Conservation (phyloP, 2,329 filamentous ascomycete genomes). For the Exophiala lecanii-corni region DNA sequence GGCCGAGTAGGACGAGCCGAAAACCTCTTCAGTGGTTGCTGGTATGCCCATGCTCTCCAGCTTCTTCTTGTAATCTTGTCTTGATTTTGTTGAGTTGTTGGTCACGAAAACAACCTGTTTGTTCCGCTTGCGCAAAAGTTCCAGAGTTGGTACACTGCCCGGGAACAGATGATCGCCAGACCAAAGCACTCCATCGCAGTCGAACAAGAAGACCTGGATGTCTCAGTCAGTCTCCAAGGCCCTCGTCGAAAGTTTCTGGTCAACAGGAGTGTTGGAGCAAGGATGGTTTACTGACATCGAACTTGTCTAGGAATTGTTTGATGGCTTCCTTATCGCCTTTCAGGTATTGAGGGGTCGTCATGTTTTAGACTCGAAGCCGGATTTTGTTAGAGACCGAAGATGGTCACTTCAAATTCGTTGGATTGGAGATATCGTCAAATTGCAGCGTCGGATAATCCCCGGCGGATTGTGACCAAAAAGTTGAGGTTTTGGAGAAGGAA, state of each 20-base stretch:
- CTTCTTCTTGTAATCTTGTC: conserved; percentile 88
- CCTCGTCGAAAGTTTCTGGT: too few species aligned
- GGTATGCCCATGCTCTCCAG: conserved; percentile 77
- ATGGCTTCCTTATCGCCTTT: conserved; percentile 75
- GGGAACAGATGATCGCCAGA: conserved; percentile 88
- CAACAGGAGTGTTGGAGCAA: too few species aligned
- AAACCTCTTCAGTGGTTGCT: conserved; percentile 71
- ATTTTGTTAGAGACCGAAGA: too few species aligned
- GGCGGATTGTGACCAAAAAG: too few species aligned
- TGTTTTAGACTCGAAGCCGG: conserved; percentile 15
- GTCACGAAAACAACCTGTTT: conserved; percentile 95
- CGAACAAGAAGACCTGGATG: conserved; percentile 78
- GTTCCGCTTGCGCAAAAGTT: conserved; percentile 75
- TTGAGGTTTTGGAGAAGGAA: too few species aligned
- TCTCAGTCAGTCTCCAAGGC: conserved; percentile 11
- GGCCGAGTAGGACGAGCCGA: conserved; percentile 90
- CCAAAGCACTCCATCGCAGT: conserved; percentile 98
- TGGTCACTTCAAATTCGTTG: too few species aligned
- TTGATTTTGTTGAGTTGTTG: conserved; percentile 97
- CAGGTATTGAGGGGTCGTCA: conserved; percentile 53
- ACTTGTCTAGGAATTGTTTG: conserved; percentile 77
- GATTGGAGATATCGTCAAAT: too few species aligned
- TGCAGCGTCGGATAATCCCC: too few species aligned
- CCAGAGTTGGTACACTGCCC: conserved; percentile 76
- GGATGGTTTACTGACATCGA: conserved; percentile 61